Conservation (phyloP, 208 protist genomes). For the Herpetomonas samuelpessoai region DNA sequence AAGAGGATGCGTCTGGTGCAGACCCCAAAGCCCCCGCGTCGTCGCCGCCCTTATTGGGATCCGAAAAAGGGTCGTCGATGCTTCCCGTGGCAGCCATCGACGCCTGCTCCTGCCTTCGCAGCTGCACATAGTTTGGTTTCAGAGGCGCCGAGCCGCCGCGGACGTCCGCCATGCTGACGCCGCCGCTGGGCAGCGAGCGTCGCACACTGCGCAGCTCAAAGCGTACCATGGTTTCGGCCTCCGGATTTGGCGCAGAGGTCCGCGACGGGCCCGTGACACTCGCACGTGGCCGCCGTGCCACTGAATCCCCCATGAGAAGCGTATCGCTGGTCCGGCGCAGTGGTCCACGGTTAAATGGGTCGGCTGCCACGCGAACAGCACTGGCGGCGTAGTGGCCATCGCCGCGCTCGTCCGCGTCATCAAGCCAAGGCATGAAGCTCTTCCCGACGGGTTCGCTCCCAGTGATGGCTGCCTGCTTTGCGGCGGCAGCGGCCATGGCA, state of each 20-base stretch:
- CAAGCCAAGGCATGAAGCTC: not conserved
- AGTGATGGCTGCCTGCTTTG: not conserved
- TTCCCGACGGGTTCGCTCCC: not conserved
- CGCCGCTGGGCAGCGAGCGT: not conserved
- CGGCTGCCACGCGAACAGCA: not conserved
- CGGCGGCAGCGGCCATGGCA: not conserved
- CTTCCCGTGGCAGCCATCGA: not conserved
- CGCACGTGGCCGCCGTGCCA: not conserved
- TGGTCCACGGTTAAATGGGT: too few species aligned
- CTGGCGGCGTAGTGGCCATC: not conserved
- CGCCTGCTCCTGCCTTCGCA: not conserved
- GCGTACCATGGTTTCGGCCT: slow-evolving; percentile 27
- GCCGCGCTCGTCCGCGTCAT: not conserved
- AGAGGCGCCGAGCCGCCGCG: slow-evolving; percentile 23
- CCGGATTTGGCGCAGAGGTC: not conserved
- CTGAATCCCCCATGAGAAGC: too few species aligned
- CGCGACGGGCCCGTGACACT: not conserved
- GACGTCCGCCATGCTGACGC: slow-evolving; percentile 1
- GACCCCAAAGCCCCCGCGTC: too few species aligned
- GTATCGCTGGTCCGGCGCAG: too few species aligned
- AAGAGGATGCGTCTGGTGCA: not conserved
- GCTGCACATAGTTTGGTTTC: not conserved
- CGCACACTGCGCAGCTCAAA: slow-evolving; percentile 70
- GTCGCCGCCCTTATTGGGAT: slow-evolving; percentile 2
- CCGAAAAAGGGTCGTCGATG: not conserved